Conservation (phyloP, 164 flowering plant species). For the Tetracentron sinense region DNA sequence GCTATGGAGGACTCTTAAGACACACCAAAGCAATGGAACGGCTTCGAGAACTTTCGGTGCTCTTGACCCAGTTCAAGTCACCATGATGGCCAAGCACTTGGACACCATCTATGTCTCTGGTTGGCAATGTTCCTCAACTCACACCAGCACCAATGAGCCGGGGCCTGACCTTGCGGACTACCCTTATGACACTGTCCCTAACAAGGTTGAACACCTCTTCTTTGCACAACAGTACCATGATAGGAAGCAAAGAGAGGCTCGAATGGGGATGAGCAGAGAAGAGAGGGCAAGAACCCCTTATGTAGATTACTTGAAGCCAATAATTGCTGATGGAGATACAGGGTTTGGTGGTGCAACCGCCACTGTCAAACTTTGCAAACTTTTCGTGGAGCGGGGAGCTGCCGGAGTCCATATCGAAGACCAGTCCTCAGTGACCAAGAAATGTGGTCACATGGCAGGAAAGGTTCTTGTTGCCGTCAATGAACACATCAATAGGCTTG, state of each 20-base stretch:
- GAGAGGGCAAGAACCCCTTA: constrained; percentile 73
- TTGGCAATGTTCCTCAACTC: constrained; percentile 97
- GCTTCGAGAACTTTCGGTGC: constrained; percentile 92
- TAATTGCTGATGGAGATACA: constrained; percentile 91
- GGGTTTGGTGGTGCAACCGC: constrained; percentile 96
- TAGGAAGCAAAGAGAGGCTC: constrained; percentile 83
- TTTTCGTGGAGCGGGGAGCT: constrained; percentile 92
- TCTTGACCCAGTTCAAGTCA: constrained; percentile 90
- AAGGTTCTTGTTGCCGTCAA: constrained; percentile 74
- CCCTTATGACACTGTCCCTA: constrained; percentile 94
- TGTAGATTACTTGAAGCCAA: constrained; percentile 80
- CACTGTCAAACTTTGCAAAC: constrained; percentile 89
- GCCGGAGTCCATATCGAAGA: constrained; percentile 95
- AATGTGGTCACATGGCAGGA: constrained; percentile 98
- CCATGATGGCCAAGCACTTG: constrained; percentile 92
- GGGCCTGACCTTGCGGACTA: constrained; percentile 97
- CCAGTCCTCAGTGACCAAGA: constrained; percentile 88
- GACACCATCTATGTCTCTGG: constrained; percentile 94
- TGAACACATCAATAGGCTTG: constrained; percentile 82
- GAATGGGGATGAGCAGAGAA: constrained; percentile 77
- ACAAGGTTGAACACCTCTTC: constrained; percentile 91
- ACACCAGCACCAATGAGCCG: constrained; percentile 83
- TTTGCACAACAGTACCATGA: constrained; percentile 91
- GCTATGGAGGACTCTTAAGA: constrained; percentile 85
- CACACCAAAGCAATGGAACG: constrained; percentile 77